Base-by-base conservation (phyloP, 2,329 filamentous ascomycete species). In the Aspergillus intermedius region DNA sequence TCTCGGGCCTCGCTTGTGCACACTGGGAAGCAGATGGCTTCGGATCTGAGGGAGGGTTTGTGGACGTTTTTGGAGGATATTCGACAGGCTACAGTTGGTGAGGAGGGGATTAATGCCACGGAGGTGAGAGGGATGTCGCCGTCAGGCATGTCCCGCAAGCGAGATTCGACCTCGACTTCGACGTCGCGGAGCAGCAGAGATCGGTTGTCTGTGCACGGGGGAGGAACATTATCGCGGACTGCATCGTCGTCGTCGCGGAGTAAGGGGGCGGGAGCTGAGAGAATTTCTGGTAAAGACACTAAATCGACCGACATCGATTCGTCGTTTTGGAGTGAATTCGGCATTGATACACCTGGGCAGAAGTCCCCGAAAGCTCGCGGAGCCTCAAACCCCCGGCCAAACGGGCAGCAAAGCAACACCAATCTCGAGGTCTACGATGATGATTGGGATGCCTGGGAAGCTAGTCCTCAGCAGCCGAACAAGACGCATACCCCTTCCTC, bases 21-120 rank as follows among this genome's bases (percentile, higher is more conserved):
- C 60, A 80, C 72, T 47, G 74, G 75, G 50, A 90, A 90, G 64
- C 88, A 93, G 67, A 84, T 95, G 68, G 87, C 91, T 13, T 86
- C 88, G 51, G 93, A 96, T 69, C 83, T 98, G 67, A 88, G 85
- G 65, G 82, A 93, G 45, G 91, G 93, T 2, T 73, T 98, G 44
- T 91, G 87, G 82, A 95, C 88, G 1, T 98, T 98, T 69, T 83
- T 95, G 51, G 93, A 97, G 66, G 93, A 98, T 64, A 82, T 98
- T 43, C 81, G 91, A 56, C 93, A 97, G 69, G 94, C 91, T 12
- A 95, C 93, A 0, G 90, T 98, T 5, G 93, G 93, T 21, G 93
- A 98, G 47, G 93, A 98, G 72, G 88, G 84, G 13, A 81, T 89
- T 54, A 82, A 77, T 51, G 84, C 82, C 39, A 72, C 71, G 30